A percentile compares a stretch with the other conserved stretches of the same genome.
Evolutionary conservation across 2,329 filamentous ascomycete species (phyloP).

Genomic region (Penicillium occitanis): DNA sequence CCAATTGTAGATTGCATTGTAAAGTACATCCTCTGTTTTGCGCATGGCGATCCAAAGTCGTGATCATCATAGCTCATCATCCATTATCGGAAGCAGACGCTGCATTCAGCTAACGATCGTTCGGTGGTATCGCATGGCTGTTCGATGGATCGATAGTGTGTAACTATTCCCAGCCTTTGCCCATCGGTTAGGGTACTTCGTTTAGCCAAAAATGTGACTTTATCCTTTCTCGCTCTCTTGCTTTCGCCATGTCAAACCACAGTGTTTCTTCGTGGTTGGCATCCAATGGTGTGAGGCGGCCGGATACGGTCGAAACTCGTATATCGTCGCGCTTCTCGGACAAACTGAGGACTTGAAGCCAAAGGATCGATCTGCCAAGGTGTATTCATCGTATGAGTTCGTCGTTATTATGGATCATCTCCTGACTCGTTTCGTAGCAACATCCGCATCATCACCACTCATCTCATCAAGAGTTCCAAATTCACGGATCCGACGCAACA

Average conservation of each 20-base stretch:
- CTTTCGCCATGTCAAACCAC: background rate
- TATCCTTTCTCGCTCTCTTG: background rate
- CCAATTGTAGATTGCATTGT: background rate
- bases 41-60: background rate
- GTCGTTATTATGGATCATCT: slow-evolving; percentile 9
- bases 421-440: slow-evolving; percentile 24
- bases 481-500: slow-evolving; percentile 35
- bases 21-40: background rate
- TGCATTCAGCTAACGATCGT: background rate
- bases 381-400: background rate
- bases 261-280: background rate
- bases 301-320: background rate
- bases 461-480: slow-evolving; percentile 28
- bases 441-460: slow-evolving; percentile 22
- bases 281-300: background rate
- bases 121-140: background rate
- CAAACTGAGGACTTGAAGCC: too few species aligned
- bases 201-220: background rate
- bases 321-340: background rate
- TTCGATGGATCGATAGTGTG: background rate
- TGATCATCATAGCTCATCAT: background rate
- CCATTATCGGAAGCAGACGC: background rate
- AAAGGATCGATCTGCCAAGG: background rate
- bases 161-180: too few species aligned
- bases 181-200: background rate